Conservation (phyloP, 176 grass and related monocot genomes). For the Raddia distichophylla region DNA sequence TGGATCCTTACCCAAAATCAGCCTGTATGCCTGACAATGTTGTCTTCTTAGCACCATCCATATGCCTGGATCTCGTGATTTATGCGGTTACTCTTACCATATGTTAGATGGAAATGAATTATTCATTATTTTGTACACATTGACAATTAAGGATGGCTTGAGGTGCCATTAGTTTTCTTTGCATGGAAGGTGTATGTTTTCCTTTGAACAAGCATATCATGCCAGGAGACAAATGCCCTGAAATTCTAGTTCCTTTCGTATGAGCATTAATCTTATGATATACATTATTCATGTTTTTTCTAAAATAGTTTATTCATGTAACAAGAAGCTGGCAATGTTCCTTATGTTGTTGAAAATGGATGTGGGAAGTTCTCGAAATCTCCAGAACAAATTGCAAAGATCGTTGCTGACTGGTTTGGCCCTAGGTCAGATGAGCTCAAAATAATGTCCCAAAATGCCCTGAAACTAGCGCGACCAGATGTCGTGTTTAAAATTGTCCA, state of each 20-base stretch:
- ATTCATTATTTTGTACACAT: constrained; percentile 13
- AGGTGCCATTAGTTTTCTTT: not conserved
- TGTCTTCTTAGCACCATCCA: constrained; percentile 13
- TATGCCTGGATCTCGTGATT: not conserved
- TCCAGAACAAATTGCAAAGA: constrained; percentile 81
- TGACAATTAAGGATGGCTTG: constrained; percentile 8
- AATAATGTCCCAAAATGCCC: constrained; percentile 80
- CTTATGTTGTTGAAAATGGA: constrained; percentile 96
- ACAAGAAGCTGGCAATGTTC: constrained; percentile 98
- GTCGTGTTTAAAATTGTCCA: constrained; percentile 96
- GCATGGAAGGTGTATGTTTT: not conserved
- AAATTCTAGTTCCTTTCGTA: not conserved
- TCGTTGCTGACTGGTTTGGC: constrained; percentile 83
- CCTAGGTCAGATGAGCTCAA: constrained; percentile 75
- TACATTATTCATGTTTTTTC: not conserved
- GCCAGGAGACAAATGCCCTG: not conserved
- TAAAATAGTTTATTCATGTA: constrained; percentile 8
- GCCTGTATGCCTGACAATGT: not conserved
- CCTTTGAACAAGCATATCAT: not conserved
- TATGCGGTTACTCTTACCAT: not conserved
- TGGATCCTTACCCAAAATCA: not conserved
- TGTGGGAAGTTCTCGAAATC: constrained; percentile 95
- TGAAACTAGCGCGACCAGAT: constrained; percentile 82
- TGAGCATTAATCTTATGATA: constrained; percentile 3
- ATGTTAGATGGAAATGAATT: not conserved